These are phyloP conservation scores for Cyclotella sp. DNA, from an alignment of 108 stramenopile species.

Conservation along the genomic window DNA sequence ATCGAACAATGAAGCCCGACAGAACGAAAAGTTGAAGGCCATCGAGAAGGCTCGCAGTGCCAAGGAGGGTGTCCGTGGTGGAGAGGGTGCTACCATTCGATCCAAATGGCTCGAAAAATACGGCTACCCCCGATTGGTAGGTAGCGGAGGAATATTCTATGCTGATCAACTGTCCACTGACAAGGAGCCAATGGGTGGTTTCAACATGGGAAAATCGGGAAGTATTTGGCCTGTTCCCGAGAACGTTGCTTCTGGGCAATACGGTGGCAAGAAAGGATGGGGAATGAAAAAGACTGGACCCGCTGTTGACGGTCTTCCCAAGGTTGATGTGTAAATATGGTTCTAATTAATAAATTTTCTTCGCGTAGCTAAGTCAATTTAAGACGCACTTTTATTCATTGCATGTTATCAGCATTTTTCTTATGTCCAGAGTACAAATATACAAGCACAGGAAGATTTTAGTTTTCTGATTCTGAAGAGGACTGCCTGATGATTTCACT, in stretches of 20 bases:
- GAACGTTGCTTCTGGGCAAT: conserved; percentile 73
- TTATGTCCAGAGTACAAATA: too few species aligned
- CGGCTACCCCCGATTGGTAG: conserved; percentile 89
- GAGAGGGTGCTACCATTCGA: conserved; percentile 75
- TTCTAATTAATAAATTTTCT: not conserved
- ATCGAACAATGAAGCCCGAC: conserved; percentile 89
- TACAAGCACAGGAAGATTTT: too few species aligned
- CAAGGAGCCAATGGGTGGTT: conserved; percentile 89
- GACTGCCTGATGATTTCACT: too few species aligned
- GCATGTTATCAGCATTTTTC: too few species aligned
- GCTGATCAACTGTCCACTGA: conserved; percentile 88
- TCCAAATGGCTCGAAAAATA: conserved; percentile 89
- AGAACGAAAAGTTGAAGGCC: conserved; percentile 84
- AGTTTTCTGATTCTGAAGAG: too few species aligned
- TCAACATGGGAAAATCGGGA: conserved; percentile 92
- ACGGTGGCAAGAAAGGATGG: conserved; percentile 88
- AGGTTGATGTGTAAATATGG: conserved; percentile 55
- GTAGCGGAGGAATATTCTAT: conserved; percentile 90
- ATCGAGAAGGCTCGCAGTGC: conserved; percentile 80
- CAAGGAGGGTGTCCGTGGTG: conserved; percentile 69
- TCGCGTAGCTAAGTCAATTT: not conserved
- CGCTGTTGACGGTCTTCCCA: conserved; percentile 83
- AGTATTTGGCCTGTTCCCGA: conserved; percentile 88
- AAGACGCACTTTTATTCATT: too few species aligned
- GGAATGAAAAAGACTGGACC: conserved; percentile 90